Evolutionary conservation across 1,284 basidiomycete species (phyloP).

Genomic region (Trichosporon coremiiforme): DNA sequence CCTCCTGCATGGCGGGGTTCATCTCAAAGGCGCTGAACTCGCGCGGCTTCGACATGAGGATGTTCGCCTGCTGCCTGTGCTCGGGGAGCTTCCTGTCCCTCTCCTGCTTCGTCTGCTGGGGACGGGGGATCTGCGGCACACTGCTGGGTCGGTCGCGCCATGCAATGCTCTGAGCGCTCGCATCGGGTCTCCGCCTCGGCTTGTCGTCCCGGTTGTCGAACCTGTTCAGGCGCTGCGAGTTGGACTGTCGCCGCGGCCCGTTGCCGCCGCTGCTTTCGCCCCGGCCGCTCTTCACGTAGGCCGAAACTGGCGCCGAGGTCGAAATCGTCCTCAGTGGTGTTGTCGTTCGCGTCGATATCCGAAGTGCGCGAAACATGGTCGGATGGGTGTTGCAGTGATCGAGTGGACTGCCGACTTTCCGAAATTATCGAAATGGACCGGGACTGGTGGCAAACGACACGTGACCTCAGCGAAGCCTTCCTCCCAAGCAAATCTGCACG

Average conservation of each 20-base stretch:
- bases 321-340: slow-evolving; percentile 7
- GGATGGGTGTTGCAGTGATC: background rate
- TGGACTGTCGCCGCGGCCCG: background rate
- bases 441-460: background rate
- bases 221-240: slow-evolving; percentile 12
- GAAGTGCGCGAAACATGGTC: slow-evolving; percentile 7
- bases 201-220: background rate
- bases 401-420: background rate
- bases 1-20: slow-evolving; percentile 64
- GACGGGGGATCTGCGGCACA: background rate
- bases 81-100: background rate
- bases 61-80: slow-evolving; percentile 23
- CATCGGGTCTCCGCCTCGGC: slow-evolving; percentile 8
- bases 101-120: background rate
- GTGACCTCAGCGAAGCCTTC: background rate
- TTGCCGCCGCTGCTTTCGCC: background rate
- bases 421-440: slow-evolving; percentile 4
- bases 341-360: background rate
- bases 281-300: background rate
- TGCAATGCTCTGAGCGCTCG: background rate
- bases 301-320: background rate
- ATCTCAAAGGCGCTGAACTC: slow-evolving; percentile 53
- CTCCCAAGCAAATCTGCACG: background rate
- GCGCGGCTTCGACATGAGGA: slow-evolving; percentile 29
- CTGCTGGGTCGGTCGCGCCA: slow-evolving; percentile 5